These are phyloP conservation scores for Fusarium armeniacum DNA, from an alignment of 2,329 filamentous ascomycete species.

Conservation along the genomic window DNA sequence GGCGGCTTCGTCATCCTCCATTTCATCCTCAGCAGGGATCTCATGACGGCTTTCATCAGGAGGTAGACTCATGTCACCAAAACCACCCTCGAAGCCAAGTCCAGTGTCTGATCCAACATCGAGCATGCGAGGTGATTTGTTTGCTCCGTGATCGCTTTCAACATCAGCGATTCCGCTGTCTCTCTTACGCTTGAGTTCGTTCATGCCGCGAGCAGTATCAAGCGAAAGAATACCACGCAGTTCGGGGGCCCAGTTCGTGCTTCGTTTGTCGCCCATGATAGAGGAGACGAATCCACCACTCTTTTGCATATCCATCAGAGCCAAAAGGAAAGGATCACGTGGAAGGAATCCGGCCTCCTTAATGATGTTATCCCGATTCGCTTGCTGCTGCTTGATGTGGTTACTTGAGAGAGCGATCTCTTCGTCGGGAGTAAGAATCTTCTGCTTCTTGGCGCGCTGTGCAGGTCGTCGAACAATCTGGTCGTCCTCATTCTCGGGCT, in stretches of 20 bases:
- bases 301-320: slow-evolving; percentile 92
- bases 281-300: slow-evolving; percentile 90
- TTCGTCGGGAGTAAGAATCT: slow-evolving; percentile 83
- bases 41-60: slow-evolving; percentile 75
- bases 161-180: slow-evolving; percentile 88
- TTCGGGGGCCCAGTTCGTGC: slow-evolving; percentile 89
- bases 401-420: slow-evolving; percentile 81
- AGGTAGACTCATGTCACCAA: slow-evolving; percentile 66
- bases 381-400: slow-evolving; percentile 88
- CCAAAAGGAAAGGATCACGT: slow-evolving; percentile 86
- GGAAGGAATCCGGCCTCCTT: slow-evolving; percentile 87
- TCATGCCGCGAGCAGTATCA: slow-evolving; percentile 80
- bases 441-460: slow-evolving; percentile 81
- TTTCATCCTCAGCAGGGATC: slow-evolving; percentile 70
- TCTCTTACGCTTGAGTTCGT: slow-evolving; percentile 92
- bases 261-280: slow-evolving; percentile 84
- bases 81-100: slow-evolving; percentile 60
- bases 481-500: slow-evolving; percentile 70
- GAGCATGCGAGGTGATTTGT: slow-evolving; percentile 75
- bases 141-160: slow-evolving; percentile 73
- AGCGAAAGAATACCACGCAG: slow-evolving; percentile 92
- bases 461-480: slow-evolving; percentile 75
- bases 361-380: slow-evolving; percentile 87
- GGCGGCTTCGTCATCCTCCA: slow-evolving; percentile 58
- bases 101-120: slow-evolving; percentile 78